A percentile compares a stretch with the other conserved stretches of the same genome.
phyloP scores from a whole-genome alignment of 257 asterid species.

The Prunella vulgaris region DNA sequence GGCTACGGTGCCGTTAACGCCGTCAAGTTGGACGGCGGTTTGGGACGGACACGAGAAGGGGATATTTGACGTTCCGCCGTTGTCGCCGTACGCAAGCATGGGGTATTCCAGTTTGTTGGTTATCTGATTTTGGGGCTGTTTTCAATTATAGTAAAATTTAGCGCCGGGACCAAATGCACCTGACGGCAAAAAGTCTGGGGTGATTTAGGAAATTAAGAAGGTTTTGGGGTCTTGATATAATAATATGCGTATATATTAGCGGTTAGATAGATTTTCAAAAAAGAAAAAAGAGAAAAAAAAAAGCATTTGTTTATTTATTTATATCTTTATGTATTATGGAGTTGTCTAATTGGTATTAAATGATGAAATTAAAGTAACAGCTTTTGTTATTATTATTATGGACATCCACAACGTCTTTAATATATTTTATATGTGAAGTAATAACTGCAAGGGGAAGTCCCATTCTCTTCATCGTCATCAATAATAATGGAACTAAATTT shows the following conservation, averaged over 20 bases:
- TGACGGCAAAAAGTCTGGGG: slow-evolving; percentile 43
- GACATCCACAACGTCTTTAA: not conserved
- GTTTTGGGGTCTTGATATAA: not conserved
- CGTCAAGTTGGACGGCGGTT: slow-evolving; percentile 78
- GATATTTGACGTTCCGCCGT: slow-evolving; percentile 85
- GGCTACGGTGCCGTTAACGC: slow-evolving; percentile 63
- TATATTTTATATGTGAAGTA: not conserved
- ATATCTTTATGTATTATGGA: slow-evolving; percentile 20
- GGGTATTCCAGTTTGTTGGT: slow-evolving; percentile 36
- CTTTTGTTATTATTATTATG: not conserved
- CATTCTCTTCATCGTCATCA: not conserved
- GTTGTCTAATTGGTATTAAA: not conserved
- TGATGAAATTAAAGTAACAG: not conserved
- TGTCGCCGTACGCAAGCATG: slow-evolving; percentile 40
- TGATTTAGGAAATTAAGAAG: slow-evolving; percentile 20
- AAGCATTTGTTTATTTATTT: slow-evolving; percentile 26
- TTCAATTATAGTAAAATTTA: not conserved
- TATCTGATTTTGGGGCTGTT: slow-evolving; percentile 8
- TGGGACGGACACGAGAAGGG: slow-evolving; percentile 85
- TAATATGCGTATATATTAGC: slow-evolving; percentile 6
- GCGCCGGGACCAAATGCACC: slow-evolving; percentile 31
- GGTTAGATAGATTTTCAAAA: not conserved
- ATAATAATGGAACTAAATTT: no score
- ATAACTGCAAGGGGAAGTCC: not conserved
- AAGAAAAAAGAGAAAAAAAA: not conserved